Base-by-base conservation (phyloP, 2,329 filamentous ascomycete genomes). In the Fusarium sp. region DNA sequence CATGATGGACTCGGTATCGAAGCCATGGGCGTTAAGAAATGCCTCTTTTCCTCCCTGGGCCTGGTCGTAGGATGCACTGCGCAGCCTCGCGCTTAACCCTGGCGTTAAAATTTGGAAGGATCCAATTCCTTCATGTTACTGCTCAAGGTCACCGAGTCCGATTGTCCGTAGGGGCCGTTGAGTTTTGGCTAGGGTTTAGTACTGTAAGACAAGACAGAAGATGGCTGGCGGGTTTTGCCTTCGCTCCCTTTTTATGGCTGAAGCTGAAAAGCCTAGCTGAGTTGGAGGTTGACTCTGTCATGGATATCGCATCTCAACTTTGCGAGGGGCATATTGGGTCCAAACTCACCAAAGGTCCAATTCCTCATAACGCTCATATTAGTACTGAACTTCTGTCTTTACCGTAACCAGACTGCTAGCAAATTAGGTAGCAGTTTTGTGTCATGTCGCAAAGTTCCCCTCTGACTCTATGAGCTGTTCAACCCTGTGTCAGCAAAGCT, bases 71-170 rank as follows among this genome's bases (percentile, higher is more conserved):
- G 41, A 18, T 20, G 46, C 32, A 32, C 43, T 67, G 62, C 65
- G 65, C 61, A 70, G 72, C 72, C 70, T 69, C 68, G 61, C 60
- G 58, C 62, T 65, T 62, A 65, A 70, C 51, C 61, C 56, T 70
- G 61, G 62, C 58, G 48, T 59, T 62, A 73, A 69, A 48, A 49
- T 52, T 46, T 70, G 24, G 48, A 46, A 57, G 46, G 40, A 24
- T 38, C 34, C 18, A 38, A 38, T 38, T 32, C 45, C 45, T 53
- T 65, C 51, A 63, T 54, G 59, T 41, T 40, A 48, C 41, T 48
- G 49, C 41, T 43, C 25, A n/a, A 27, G 47, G 24, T n/a, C 25
- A 15, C 34, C 34, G 25, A 22, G 18, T 25, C 49, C 49, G 34
- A 47, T 41, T 25, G 15, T 53, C 66, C 41, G 43, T 30, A 62